Conservation (phyloP, 164 flowering plant species). For the Aristolochia fimbriata region DNA sequence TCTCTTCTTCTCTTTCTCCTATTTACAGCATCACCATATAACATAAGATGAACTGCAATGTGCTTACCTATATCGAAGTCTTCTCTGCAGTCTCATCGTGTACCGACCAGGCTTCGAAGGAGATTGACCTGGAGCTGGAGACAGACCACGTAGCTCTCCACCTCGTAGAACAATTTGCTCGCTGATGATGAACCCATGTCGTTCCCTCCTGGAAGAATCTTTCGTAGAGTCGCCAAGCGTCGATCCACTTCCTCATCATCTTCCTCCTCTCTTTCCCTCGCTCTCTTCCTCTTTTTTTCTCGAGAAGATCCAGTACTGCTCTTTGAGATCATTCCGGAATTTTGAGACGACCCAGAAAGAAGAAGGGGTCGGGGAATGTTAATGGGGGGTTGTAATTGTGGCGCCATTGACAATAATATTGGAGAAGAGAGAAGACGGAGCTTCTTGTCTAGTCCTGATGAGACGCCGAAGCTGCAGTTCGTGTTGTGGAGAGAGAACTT, state of each 20-base stretch:
- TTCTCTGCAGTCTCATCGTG: not conserved
- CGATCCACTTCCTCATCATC: conserved; percentile 5
- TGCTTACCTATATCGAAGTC: not conserved
- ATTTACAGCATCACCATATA: not conserved
- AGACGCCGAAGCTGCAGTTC: not conserved
- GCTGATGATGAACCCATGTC: conserved; percentile 22
- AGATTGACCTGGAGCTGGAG: conserved; percentile 26
- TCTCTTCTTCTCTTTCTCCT: conserved; percentile 1
- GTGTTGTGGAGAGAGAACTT: not conserved
- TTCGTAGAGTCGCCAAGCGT: conserved; percentile 13
- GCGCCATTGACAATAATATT: not conserved
- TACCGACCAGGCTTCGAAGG: conserved; percentile 18
- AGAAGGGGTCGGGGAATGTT: not conserved
- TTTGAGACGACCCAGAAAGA: not conserved
- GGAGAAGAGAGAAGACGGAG: not conserved
- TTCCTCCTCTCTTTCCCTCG: not conserved
- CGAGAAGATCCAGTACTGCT: not conserved
- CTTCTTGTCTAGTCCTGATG: not conserved
- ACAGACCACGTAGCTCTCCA: conserved; percentile 25
- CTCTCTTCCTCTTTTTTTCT: conserved; percentile 5
- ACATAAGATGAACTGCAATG: not conserved
- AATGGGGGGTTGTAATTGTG: not conserved
- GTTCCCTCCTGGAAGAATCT: conserved; percentile 27
- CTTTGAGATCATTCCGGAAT: not conserved
- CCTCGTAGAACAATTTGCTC: conserved; percentile 21